Percentiles rank a stretch among this genome's conserved stretches.
phyloP scores from a whole-genome alignment of 768 basidiomycete species.

The Russula griseocarnosa region DNA sequence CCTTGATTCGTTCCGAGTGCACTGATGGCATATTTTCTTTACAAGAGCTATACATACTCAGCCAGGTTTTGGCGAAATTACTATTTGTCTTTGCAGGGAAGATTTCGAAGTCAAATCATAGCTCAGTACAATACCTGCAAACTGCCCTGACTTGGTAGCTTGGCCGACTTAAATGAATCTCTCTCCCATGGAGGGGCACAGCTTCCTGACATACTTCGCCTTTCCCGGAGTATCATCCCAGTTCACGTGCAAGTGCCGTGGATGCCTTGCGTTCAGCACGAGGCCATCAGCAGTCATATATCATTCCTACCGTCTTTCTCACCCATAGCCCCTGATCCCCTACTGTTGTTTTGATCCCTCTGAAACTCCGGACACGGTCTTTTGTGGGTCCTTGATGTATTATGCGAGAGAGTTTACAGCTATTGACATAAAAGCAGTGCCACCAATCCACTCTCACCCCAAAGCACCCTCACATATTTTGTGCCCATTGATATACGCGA shows the following conservation, averaged over 20 bases:
- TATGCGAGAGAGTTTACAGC: neutral
- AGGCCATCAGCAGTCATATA: conserved; percentile 23
- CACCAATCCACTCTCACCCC: neutral
- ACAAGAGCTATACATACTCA: neutral
- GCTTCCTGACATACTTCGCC: neutral
- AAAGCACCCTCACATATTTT: neutral
- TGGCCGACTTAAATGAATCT: neutral
- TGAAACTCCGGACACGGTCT: conserved; percentile 9
- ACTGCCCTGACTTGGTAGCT: neutral
- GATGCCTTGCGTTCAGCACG: conserved; percentile 25
- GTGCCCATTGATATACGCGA: conserved; percentile 1
- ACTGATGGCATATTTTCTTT: neutral
- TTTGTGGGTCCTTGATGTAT: conserved; percentile 13
- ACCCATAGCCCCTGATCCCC: conserved; percentile 2
- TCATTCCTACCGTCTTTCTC: neutral
- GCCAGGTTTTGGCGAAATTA: neutral
- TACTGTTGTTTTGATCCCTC: neutral
- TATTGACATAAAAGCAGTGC: conserved; percentile 1
- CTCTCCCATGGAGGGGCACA: neutral
- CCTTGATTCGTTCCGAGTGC: neutral
- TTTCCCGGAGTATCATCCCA: neutral
- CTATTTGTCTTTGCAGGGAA: neutral
- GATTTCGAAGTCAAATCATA: neutral
- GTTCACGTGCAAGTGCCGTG: conserved; percentile 24
- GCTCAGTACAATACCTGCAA: neutral